phyloP scores from a whole-genome alignment of 2,329 filamentous ascomycete species.

The Cladophialophora psammophila region DNA sequence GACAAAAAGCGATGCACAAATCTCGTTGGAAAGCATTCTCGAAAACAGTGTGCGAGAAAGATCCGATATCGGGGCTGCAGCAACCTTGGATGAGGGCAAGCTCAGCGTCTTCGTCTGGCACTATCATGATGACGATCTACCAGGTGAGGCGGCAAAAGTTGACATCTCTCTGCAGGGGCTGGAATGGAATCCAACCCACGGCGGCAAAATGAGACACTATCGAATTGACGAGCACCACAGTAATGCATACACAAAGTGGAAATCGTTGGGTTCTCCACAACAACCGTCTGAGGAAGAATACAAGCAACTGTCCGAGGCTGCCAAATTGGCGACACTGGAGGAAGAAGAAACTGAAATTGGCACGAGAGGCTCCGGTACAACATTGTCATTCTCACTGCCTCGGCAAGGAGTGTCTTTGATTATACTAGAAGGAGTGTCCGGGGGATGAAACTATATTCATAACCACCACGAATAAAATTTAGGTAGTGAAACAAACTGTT shows the following conservation, averaged over 20 bases:
- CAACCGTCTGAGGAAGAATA: not conserved
- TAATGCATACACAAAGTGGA: slow-evolving; percentile 12
- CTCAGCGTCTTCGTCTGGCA: slow-evolving; percentile 10
- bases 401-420: slow-evolving; percentile 11
- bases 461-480: not conserved
- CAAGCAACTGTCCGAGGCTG: not conserved
- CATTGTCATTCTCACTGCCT: slow-evolving; percentile 1
- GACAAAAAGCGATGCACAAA: not conserved
- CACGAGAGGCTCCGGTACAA: not conserved
- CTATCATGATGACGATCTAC: slow-evolving; percentile 12
- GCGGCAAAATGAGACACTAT: slow-evolving; percentile 1
- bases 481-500: not conserved
- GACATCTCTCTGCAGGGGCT: not conserved
- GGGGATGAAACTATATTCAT: not conserved
- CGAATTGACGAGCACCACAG: slow-evolving; percentile 12
- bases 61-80: slow-evolving; percentile 1
- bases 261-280: slow-evolving; percentile 8
- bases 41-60: slow-evolving; percentile 2
- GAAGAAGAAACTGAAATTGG: not conserved
- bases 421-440: not conserved
- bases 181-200: not conserved
- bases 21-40: not conserved
- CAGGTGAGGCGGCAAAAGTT: not conserved
- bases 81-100: not conserved
- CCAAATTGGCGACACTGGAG: not conserved